Conservation (phyloP, 2,329 filamentous ascomycete genomes). For the Scedosporium apiospermum region DNA sequence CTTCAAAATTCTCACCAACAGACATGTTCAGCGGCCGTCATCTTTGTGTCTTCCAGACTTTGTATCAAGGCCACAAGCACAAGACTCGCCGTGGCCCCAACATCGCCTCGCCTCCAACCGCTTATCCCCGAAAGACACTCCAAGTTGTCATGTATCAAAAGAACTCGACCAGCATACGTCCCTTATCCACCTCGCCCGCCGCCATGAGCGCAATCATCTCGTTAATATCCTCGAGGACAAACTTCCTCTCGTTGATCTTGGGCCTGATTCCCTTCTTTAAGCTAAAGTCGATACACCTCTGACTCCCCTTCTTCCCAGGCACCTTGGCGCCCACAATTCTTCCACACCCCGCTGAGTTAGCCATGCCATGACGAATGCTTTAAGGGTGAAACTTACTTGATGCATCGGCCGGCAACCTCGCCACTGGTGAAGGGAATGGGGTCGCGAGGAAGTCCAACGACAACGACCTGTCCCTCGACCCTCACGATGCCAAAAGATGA, state of each 20-base stretch:
- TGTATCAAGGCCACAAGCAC: too few species aligned
- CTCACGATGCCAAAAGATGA: conserved; percentile 1
- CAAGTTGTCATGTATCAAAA: background rate
- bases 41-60: background rate
- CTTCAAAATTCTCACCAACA: background rate
- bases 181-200: conserved; percentile 4
- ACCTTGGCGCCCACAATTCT: conserved; percentile 2
- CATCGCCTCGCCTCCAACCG: too few species aligned
- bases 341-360: background rate
- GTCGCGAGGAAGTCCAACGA: background rate
- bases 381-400: background rate
- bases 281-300: conserved; percentile 3
- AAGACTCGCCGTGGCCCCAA: too few species aligned
- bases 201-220: conserved; percentile 1
- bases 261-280: background rate
- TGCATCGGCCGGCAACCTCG: background rate
- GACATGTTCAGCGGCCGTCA: background rate
- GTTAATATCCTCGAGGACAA: conserved; percentile 3
- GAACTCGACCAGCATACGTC: conserved; percentile 4
- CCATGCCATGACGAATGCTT: background rate
- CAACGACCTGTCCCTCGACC: background rate
- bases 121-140: too few species aligned
- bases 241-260: conserved; percentile 2
- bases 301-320: background rate
- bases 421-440: background rate